Evolutionary conservation across 2,329 filamentous ascomycete genomes (phyloP).

Genomic region (Colletotrichum sp.): DNA sequence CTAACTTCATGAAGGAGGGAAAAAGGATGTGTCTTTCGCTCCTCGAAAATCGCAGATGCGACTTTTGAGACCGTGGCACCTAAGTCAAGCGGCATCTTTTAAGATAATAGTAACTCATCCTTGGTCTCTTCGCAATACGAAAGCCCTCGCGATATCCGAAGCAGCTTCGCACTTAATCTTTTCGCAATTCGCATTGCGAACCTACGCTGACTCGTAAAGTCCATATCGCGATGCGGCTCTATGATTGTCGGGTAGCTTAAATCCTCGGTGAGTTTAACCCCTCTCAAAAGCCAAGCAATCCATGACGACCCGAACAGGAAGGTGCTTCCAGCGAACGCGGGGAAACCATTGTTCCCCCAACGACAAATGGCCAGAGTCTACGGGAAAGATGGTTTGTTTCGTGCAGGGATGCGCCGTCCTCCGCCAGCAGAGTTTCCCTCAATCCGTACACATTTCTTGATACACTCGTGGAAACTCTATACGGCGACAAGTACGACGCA

Average conservation of each 20-base stretch:
- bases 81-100: fast-evolving
- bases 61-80: fast-evolving
- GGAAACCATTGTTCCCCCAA: not conserved
- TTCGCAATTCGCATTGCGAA: not conserved
- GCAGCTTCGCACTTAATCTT: not conserved
- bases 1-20: too few species aligned
- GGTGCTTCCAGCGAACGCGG: not conserved
- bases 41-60: not conserved
- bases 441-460: not conserved
- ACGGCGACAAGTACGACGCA: not conserved
- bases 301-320: not conserved
- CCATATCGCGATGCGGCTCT: not conserved
- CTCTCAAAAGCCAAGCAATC: not conserved
- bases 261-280: not conserved
- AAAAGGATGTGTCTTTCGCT: fast-evolving
- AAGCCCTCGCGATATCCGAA: fast-evolving
- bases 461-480: not conserved
- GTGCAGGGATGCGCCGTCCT: not conserved
- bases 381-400: not conserved
- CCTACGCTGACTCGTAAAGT: not conserved
- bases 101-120: fast-evolving
- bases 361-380: not conserved
- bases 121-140: fast-evolving
- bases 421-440: not conserved
- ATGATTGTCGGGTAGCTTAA: not conserved